phyloP scores from a whole-genome alignment of 805 yeast species.

The Suhomyces sp. region DNA sequence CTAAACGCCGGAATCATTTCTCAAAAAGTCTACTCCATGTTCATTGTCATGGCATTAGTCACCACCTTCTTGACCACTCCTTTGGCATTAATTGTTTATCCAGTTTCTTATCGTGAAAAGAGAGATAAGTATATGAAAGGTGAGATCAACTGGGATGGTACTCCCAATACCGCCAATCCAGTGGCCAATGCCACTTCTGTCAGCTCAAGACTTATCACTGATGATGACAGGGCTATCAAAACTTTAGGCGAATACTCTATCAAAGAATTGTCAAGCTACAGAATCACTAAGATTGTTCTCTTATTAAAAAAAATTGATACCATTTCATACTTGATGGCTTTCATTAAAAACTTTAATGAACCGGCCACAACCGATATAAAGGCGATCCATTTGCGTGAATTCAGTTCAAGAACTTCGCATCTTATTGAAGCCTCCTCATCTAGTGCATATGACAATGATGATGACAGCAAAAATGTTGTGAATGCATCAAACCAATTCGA shows the following conservation, averaged over 20 bases:
- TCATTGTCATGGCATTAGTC: conserved; percentile 77
- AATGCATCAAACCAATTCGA: conserved; percentile 23
- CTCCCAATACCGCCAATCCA: conserved; percentile 10
- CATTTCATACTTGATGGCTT: conserved; percentile 34
- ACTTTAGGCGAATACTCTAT: conserved; percentile 10
- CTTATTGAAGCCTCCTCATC: conserved; percentile 58
- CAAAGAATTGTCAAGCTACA: conserved; percentile 19
- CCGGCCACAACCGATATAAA: conserved; percentile 32
- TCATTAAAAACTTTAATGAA: conserved; percentile 26
- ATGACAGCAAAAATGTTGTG: conserved; percentile 6
- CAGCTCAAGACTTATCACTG: conserved; percentile 8
- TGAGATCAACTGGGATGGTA: conserved; percentile 28
- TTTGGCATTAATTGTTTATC: conserved; percentile 59
- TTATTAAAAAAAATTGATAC: conserved; percentile 32
- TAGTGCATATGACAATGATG: conserved; percentile 21
- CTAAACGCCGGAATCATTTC: conserved; percentile 67
- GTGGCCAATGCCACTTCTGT: conserved; percentile 5
- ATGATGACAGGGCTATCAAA: not conserved
- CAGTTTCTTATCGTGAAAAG: conserved; percentile 57
- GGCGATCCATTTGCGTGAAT: conserved; percentile 56
- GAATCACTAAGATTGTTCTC: conserved; percentile 25
- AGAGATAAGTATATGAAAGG: conserved; percentile 34
- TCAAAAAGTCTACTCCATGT: conserved; percentile 70
- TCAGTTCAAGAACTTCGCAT: conserved; percentile 70
- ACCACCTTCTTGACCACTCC: conserved; percentile 83